A percentile compares a stretch with the other conserved stretches of the same genome.
Evolutionary conservation across 768 basidiomycete species (phyloP).

Genomic region (Mycena albidolilacea): DNA sequence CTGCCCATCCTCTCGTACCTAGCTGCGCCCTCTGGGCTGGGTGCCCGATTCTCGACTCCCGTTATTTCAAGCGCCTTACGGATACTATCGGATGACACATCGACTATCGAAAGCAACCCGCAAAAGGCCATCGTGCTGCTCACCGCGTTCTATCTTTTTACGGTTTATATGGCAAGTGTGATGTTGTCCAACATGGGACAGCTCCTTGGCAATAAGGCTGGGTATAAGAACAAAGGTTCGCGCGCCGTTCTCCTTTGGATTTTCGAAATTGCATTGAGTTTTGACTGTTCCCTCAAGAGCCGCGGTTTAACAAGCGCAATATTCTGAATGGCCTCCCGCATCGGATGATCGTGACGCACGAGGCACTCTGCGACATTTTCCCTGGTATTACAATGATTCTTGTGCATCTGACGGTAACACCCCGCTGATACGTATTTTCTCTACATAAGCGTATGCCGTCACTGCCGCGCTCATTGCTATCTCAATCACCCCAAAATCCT

Average conservation of each 20-base stretch:
- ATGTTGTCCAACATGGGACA: constrained; percentile 9
- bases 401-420: too few relatives aligned
- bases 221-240: constrained; percentile 26
- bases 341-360: constrained; percentile 31
- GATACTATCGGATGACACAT: constrained; percentile 5
- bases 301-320: constrained; percentile 20
- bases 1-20: constrained; percentile 6
- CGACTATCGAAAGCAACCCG: constrained; percentile 8
- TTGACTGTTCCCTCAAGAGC: constrained; percentile 8
- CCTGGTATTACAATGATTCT: neutral
- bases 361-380: constrained; percentile 30
- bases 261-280: neutral
- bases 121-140: constrained; percentile 23
- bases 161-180: constrained; percentile 18
- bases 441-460: neutral
- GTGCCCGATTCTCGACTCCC: constrained; percentile 9
- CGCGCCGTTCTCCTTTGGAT: neutral
- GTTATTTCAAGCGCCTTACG: neutral
- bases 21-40: constrained; percentile 11
- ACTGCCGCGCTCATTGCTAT: constrained; percentile 16
- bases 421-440: neutral
- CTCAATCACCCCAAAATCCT: neutral
- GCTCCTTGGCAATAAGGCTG: constrained; percentile 20
- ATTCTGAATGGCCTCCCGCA: constrained; percentile 14
- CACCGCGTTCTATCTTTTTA: constrained; percentile 6